phyloP scores from a whole-genome alignment of 2,329 filamentous ascomycete genomes.

The Penicillium verrucosum region DNA sequence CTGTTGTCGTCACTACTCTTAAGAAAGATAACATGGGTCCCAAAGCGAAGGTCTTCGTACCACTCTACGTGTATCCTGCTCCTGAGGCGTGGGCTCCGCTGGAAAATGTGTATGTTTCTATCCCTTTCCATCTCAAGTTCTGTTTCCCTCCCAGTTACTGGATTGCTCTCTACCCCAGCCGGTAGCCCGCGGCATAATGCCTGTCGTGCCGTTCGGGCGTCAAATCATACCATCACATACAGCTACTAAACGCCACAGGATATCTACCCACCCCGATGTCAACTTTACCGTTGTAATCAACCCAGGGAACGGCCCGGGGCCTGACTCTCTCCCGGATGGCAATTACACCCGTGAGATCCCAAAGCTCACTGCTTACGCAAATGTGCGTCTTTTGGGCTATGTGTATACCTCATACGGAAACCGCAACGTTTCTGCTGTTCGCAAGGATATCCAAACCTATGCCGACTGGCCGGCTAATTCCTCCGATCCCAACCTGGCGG shows the following conservation, averaged over 20 bases:
- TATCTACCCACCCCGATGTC: conserved; percentile 38
- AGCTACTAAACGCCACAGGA: conserved; percentile 31
- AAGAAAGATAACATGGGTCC: conserved; percentile 38
- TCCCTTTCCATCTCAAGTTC: conserved; percentile 9
- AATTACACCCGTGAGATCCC: conserved; percentile 45
- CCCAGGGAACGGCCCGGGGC: conserved; percentile 48
- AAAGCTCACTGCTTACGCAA: conserved; percentile 42
- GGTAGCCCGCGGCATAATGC: conserved; percentile 6
- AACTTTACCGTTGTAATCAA: conserved; percentile 53
- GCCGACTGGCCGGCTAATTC: conserved; percentile 43
- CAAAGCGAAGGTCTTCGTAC: conserved; percentile 45
- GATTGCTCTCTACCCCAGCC: conserved; percentile 9
- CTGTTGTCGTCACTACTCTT: conserved; percentile 35
- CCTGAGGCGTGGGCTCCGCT: conserved; percentile 48
- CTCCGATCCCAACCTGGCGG: conserved; percentile 37
- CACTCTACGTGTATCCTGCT: conserved; percentile 50
- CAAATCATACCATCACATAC: conserved; percentile 7
- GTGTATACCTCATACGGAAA: conserved; percentile 50
- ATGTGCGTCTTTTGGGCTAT: conserved; percentile 51
- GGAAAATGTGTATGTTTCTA: conserved; percentile 41
- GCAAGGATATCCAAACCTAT: conserved; percentile 46
- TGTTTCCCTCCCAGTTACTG: neutral
- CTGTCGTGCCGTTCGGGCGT: conserved; percentile 9
- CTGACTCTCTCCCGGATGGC: conserved; percentile 40
- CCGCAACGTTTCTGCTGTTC: conserved; percentile 41